These are phyloP conservation scores for Alternaria atra DNA, from an alignment of 2,329 filamentous ascomycete genomes.

Conservation along the genomic window DNA sequence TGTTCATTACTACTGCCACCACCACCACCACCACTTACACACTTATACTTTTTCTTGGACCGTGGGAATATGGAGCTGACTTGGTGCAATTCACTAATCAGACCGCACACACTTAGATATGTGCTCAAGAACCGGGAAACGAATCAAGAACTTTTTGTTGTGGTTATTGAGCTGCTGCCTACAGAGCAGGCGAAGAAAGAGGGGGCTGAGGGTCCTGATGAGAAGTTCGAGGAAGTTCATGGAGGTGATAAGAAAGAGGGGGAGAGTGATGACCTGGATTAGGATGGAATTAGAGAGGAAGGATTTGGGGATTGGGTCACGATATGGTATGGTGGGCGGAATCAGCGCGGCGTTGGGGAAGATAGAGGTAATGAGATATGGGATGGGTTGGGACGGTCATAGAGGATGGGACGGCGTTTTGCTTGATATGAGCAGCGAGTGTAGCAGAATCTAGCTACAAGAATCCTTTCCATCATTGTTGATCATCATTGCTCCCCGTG, in stretches of 20 bases:
- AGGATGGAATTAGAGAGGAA: background rate
- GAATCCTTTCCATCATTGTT: background rate
- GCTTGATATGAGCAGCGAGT: background rate
- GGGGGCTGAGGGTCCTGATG: constrained; percentile 30
- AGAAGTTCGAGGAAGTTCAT: constrained; percentile 39
- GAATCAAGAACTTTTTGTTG: constrained; percentile 78
- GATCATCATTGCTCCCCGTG: background rate
- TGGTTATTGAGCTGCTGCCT: constrained; percentile 80
- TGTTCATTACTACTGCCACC: background rate
- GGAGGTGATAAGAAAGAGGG: constrained; percentile 19
- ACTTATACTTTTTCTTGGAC: constrained; percentile 1
- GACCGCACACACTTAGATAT: constrained; percentile 88
- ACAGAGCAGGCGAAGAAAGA: constrained; percentile 63
- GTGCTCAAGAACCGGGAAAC: constrained; percentile 84
- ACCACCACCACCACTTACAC: background rate
- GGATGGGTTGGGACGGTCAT: background rate
- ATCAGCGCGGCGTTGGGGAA: constrained; percentile 14
- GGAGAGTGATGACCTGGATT: constrained; percentile 34
- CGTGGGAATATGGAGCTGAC: constrained; percentile 21
- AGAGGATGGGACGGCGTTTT: background rate
- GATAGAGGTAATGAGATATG: background rate
- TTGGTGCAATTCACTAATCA: constrained; percentile 50
- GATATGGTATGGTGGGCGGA: background rate
- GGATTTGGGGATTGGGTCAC: background rate
- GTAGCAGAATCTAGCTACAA: background rate